These are phyloP conservation scores for Alternaria sp. DNA, from an alignment of 2,329 filamentous ascomycete genomes.

Conservation along the genomic window DNA sequence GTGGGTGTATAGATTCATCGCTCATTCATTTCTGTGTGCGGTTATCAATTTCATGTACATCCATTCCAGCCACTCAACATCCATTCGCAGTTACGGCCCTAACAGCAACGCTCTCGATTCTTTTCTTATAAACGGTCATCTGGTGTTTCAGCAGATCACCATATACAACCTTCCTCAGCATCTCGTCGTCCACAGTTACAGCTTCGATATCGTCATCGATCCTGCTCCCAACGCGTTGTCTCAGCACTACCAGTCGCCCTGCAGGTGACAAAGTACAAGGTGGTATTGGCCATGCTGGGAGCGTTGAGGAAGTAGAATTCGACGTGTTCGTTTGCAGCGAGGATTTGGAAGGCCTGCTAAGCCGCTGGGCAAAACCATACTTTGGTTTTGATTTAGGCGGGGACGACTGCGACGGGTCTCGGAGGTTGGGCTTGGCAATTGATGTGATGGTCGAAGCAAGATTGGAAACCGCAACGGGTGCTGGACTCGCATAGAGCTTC, in stretches of 20 bases:
- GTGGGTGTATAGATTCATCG: slow-evolving; percentile 4
- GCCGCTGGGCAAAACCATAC: slow-evolving; percentile 14
- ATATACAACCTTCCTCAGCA: slow-evolving; percentile 76
- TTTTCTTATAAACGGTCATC: slow-evolving; percentile 77
- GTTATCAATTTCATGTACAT: slow-evolving; percentile 9
- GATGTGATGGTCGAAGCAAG: slow-evolving; percentile 30
- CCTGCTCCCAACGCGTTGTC: slow-evolving; percentile 51
- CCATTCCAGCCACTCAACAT: slow-evolving; percentile 3
- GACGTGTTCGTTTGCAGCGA: slow-evolving; percentile 37
- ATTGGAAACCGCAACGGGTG: slow-evolving; percentile 52
- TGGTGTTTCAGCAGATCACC: slow-evolving; percentile 82
- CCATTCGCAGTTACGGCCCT: slow-evolving; percentile 67
- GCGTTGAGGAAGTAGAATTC: slow-evolving; percentile 43
- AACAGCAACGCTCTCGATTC: slow-evolving; percentile 76
- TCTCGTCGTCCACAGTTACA: slow-evolving; percentile 71
- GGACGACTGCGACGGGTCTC: slow-evolving; percentile 11
- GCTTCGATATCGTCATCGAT: slow-evolving; percentile 67
- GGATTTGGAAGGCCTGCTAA: slow-evolving; percentile 34
- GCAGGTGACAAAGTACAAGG: slow-evolving; percentile 73
- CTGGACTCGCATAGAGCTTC: slow-evolving; percentile 71
- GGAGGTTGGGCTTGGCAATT: slow-evolving; percentile 40
- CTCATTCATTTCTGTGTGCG: slow-evolving; percentile 12
- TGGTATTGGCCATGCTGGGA: slow-evolving; percentile 70
- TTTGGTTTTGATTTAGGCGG: slow-evolving; percentile 30
- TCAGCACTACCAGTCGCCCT: slow-evolving; percentile 72